Evolutionary conservation across 106 monocot genomes (phyloP).

Genomic region (Allium sativum): DNA sequence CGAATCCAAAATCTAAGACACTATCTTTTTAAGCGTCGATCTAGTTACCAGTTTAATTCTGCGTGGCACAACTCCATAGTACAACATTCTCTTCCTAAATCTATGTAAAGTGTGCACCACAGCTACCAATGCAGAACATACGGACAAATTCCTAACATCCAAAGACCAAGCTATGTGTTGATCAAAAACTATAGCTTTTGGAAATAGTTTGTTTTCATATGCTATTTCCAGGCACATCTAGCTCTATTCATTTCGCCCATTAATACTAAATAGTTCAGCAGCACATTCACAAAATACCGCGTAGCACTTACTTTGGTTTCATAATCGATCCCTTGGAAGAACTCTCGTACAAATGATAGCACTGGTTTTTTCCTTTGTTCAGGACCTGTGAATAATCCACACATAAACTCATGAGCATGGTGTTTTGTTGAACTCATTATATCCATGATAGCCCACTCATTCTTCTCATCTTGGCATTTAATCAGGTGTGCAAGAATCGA

Average conservation of each 20-base stretch:
- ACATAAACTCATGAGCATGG: slow-evolving; percentile 84
- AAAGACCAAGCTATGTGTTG: slow-evolving; percentile 98
- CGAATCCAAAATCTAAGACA: slow-evolving; percentile 55
- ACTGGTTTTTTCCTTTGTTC: slow-evolving; percentile 88
- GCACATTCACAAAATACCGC: slow-evolving; percentile 84
- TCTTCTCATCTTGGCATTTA: slow-evolving; percentile 66
- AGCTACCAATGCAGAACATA: slow-evolving; percentile 82
- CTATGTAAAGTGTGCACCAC: slow-evolving; percentile 90
- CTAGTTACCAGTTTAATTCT: slow-evolving; percentile 89
- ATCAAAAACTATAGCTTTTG: slow-evolving; percentile 96
- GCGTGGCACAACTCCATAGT: slow-evolving; percentile 90
- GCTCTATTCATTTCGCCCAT: slow-evolving; percentile 97
- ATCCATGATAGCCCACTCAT: slow-evolving; percentile 69
- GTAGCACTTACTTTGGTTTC: slow-evolving; percentile 72
- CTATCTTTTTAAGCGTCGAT: slow-evolving; percentile 76
- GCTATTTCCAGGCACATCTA: slow-evolving; percentile 93
- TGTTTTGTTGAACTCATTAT: slow-evolving; percentile 65
- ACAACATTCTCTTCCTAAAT: slow-evolving; percentile 97
- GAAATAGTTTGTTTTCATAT: slow-evolving; percentile 91
- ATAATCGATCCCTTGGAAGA: slow-evolving; percentile 86
- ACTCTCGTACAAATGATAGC: slow-evolving; percentile 79
- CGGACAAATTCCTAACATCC: slow-evolving; percentile 75
- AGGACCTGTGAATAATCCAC: slow-evolving; percentile 73
- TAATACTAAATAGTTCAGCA: slow-evolving; percentile 84
- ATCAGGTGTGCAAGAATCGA: slow-evolving; percentile 88